A percentile compares a stretch with the other conserved stretches of the same genome.
These are phyloP conservation scores for Thraustochytrium striatum DNA, from an alignment of 352 stramenopile genomes.

Conservation along the genomic window DNA sequence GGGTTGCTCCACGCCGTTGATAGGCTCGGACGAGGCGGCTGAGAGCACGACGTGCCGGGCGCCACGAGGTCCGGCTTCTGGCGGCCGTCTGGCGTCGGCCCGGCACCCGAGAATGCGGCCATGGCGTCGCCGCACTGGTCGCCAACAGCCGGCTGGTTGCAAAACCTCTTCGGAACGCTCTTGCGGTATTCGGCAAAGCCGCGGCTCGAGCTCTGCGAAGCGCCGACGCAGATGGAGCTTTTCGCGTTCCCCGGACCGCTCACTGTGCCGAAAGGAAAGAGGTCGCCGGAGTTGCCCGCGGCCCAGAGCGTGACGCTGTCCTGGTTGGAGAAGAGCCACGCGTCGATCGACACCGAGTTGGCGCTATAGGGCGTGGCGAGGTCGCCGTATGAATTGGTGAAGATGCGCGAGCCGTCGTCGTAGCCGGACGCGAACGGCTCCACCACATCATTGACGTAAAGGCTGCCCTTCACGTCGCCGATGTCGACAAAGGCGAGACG, in stretches of 20 bases:
- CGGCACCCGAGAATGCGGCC: constrained; percentile 67
- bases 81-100: constrained; percentile 65
- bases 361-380: constrained; percentile 2
- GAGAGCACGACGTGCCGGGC: constrained; percentile 63
- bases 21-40: not conserved
- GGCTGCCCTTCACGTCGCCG: not conserved
- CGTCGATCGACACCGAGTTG: constrained; percentile 62
- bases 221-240: constrained; percentile 71
- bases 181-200: not conserved
- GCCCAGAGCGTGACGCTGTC: constrained; percentile 74
- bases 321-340: constrained; percentile 73
- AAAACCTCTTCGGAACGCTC: constrained; percentile 16
- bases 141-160: too few species aligned
- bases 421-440: not conserved
- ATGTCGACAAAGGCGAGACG: not conserved
- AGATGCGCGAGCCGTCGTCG: constrained; percentile 50
- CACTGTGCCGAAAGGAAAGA: constrained; percentile 55
- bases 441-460: not conserved
- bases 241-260: constrained; percentile 69
- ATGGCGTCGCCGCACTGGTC: constrained; percentile 61
- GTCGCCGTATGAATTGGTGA: constrained; percentile 55
- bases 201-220: constrained; percentile 60
- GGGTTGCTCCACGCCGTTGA: not conserved
- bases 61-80: constrained; percentile 73
- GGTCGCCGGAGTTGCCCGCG: constrained; percentile 75